Conservation (phyloP, 2,329 filamentous ascomycete genomes). For the Bipolaris zeicola region DNA sequence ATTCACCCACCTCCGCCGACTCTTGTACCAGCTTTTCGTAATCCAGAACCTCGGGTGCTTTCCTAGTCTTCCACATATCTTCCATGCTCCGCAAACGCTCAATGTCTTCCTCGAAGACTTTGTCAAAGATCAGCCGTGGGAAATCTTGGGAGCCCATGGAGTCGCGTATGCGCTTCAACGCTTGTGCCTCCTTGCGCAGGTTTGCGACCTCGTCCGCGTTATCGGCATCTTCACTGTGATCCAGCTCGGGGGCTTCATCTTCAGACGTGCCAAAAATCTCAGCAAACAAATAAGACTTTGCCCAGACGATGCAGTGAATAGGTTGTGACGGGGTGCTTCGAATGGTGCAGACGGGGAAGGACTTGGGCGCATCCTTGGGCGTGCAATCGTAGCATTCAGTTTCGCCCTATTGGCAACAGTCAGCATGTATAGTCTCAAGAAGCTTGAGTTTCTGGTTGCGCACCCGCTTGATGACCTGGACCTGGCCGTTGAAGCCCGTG, state of each 20-base stretch:
- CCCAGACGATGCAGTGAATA: constrained; percentile 99
- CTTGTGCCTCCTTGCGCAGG: constrained; percentile 80
- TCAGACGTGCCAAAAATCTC: constrained; percentile 94
- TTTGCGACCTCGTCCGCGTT: constrained; percentile 90
- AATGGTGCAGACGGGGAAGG: constrained; percentile 95
- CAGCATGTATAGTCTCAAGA: neutral
- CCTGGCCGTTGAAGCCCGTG: constrained; percentile 96
- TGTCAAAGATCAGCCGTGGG: constrained; percentile 81
- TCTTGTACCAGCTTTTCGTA: constrained; percentile 67
- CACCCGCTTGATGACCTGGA: constrained; percentile 90
- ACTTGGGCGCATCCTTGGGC: constrained; percentile 86
- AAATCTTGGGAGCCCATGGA: constrained; percentile 82
- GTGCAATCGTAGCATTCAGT: constrained; percentile 98
- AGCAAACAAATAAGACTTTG: constrained; percentile 92
- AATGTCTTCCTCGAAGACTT: constrained; percentile 88
- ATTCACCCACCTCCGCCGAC: constrained; percentile 57
- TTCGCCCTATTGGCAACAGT: constrained; percentile 59
- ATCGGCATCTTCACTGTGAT: constrained; percentile 78
- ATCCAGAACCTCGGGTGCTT: constrained; percentile 73
- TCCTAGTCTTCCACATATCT: constrained; percentile 92
- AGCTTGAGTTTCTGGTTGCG: constrained; percentile 1
- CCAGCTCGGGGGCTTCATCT: constrained; percentile 78
- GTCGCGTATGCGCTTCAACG: constrained; percentile 79
- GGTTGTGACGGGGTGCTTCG: constrained; percentile 94
- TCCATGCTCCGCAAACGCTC: constrained; percentile 82